phyloP scores from a whole-genome alignment of 2,329 filamentous ascomycete genomes.

The Geosmithia flava region DNA sequence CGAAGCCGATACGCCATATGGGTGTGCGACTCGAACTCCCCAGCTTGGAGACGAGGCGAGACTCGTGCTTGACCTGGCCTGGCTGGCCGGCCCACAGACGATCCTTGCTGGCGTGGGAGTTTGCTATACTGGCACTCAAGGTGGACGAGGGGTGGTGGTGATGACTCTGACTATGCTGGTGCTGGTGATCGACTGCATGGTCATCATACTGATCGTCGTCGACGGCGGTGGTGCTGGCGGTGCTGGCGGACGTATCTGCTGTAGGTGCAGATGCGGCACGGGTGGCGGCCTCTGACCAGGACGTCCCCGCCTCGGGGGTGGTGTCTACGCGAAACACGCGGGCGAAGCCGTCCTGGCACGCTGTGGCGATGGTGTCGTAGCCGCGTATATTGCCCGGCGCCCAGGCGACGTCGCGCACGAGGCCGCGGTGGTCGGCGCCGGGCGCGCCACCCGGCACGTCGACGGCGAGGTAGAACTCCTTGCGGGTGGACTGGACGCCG shows the following conservation, averaged over 20 bases:
- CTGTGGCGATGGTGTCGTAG: slow-evolving; percentile 82
- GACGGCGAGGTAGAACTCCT: slow-evolving; percentile 76
- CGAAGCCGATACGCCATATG: slow-evolving; percentile 66
- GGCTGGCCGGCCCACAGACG: slow-evolving; percentile 43
- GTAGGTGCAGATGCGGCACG: slow-evolving; percentile 7
- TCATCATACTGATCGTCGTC: slow-evolving; percentile 3
- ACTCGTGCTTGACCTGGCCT: slow-evolving; percentile 53
- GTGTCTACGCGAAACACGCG: slow-evolving; percentile 77
- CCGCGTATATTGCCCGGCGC: slow-evolving; percentile 82
- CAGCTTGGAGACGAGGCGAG: slow-evolving; percentile 52
- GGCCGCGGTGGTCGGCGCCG: slow-evolving; percentile 41
- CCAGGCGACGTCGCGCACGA: slow-evolving; percentile 87
- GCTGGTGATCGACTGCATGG: too few relatives aligned
- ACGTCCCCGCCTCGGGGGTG: not conserved
- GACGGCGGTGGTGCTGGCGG: not conserved
- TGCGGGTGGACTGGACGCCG: slow-evolving; percentile 43
- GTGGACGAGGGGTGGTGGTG: slow-evolving; percentile 28
- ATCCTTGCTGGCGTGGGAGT: slow-evolving; percentile 27
- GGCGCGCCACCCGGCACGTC: slow-evolving; percentile 44
- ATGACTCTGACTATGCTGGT: slow-evolving; percentile 7
- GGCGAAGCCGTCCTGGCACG: slow-evolving; percentile 82
- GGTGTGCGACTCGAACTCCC: slow-evolving; percentile 51
- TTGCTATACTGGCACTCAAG: slow-evolving; percentile 40
- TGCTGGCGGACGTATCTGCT: slow-evolving; percentile 1
- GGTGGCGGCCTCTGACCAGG: not conserved